Percentiles rank a stretch among this genome's conserved stretches.
Evolutionary conservation across 441 rosid genomes (phyloP).

Genomic region (Aleurites moluccanus): DNA sequence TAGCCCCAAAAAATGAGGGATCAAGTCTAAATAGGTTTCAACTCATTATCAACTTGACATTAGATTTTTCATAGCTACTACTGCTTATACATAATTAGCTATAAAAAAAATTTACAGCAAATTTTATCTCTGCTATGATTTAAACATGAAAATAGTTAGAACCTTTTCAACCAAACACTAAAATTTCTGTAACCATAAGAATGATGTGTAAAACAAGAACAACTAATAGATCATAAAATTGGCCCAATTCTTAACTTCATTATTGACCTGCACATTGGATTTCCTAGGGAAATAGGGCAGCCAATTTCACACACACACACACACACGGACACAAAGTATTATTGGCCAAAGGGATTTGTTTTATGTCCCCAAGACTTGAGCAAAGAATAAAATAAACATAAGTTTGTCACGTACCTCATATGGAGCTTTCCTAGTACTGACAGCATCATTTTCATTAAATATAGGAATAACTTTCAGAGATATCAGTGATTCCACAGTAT

Average conservation of each 20-base stretch:
- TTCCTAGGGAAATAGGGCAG: constrained; percentile 5
- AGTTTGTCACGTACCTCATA: constrained; percentile 62
- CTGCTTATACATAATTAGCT: background rate
- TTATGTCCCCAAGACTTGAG: background rate
- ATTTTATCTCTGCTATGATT: background rate
- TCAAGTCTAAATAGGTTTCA: background rate
- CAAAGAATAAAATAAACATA: constrained; percentile 12
- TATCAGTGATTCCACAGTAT: constrained; percentile 71
- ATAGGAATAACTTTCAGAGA: constrained; percentile 77
- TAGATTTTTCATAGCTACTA: background rate
- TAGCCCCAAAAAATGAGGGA: background rate
- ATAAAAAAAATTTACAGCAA: background rate
- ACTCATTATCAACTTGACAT: background rate
- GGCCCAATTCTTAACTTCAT: background rate
- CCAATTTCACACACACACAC: background rate
- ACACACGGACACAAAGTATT: too few relatives aligned
- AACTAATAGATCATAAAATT: background rate
- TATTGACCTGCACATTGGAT: background rate
- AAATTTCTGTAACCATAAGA: background rate
- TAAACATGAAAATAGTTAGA: background rate
- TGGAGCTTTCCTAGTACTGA: constrained; percentile 96
- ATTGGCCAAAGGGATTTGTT: too few relatives aligned
- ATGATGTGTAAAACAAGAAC: too few relatives aligned
- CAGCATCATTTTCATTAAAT: constrained; percentile 96
- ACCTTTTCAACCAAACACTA: background rate